These are phyloP conservation scores for Omphalea diandra DNA, from an alignment of 441 rosid species.

Conservation along the genomic window DNA sequence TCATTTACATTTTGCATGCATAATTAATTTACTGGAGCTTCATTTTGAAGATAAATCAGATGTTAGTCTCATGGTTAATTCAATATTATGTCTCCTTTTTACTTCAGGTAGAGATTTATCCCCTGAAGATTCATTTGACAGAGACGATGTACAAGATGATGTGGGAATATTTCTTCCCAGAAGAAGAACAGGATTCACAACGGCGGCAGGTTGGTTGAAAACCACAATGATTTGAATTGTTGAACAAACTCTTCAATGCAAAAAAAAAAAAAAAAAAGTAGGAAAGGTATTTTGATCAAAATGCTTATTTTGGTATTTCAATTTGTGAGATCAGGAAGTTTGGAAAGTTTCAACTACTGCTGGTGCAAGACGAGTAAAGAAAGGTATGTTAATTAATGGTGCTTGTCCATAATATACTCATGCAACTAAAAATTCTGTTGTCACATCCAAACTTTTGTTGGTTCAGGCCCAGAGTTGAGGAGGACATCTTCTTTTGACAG, in stretches of 20 bases:
- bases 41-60: background rate
- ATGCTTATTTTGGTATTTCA: conserved; percentile 23
- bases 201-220: conserved; percentile 71
- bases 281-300: background rate
- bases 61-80: conserved; percentile 8
- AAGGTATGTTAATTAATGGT: conserved; percentile 61
- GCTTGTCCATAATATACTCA: conserved; percentile 54
- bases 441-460: conserved; percentile 44
- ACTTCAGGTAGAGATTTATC: conserved; percentile 90
- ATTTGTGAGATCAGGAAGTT: conserved; percentile 61
- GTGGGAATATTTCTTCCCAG: conserved; percentile 97
- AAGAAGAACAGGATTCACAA: conserved; percentile 96
- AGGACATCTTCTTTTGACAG: conserved; percentile 95
- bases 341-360: conserved; percentile 98
- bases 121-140: conserved; percentile 92
- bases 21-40: background rate
- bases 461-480: conserved; percentile 64
- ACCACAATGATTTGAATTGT: conserved; percentile 9
- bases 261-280: background rate
- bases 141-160: conserved; percentile 95
- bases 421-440: conserved; percentile 58
- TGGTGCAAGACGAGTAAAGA: conserved; percentile 83
- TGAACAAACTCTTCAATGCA: conserved; percentile 9
- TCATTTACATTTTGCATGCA: background rate
- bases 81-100: conserved; percentile 12